These are phyloP conservation scores for Oryza coarctata DNA, from an alignment of 176 grass and related monocot species.

Conservation along the genomic window DNA sequence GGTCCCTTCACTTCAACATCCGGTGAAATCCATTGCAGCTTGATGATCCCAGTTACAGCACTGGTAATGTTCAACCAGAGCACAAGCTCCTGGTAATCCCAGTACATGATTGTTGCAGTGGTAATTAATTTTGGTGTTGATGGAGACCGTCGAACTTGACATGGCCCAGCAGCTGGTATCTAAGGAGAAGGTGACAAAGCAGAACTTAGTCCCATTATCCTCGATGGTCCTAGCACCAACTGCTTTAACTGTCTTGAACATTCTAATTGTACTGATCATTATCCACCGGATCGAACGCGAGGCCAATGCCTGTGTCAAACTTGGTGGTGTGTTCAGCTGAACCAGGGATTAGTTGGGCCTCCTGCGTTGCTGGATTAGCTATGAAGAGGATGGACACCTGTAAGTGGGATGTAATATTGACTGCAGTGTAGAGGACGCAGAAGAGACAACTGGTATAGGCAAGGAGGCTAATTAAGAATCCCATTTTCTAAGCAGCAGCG, in stretches of 20 bases:
- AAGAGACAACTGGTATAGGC: conserved; percentile 2
- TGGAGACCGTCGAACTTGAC: not conserved
- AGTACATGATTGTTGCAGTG: not conserved
- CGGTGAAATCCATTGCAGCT: not conserved
- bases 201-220: not conserved
- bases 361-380: conserved; percentile 1
- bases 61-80: not conserved
- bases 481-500: no score
- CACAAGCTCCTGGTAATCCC: not conserved
- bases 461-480: not conserved
- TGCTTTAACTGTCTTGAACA: not conserved
- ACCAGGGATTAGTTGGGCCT: not conserved
- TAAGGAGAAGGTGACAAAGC: not conserved
- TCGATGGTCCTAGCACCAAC: no score
- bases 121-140: not conserved
- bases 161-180: not conserved
- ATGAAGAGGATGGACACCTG: not conserved
- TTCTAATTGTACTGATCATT: not conserved
- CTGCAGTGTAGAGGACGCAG: not conserved
- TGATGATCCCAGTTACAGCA: not conserved
- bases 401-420: not conserved
- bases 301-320: not conserved
- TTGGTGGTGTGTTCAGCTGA: not conserved
- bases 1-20: not conserved
- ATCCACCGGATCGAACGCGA: not conserved